These are phyloP conservation scores for Herpetomonas samuelpessoai DNA, from an alignment of 208 protist species.

Conservation along the genomic window DNA sequence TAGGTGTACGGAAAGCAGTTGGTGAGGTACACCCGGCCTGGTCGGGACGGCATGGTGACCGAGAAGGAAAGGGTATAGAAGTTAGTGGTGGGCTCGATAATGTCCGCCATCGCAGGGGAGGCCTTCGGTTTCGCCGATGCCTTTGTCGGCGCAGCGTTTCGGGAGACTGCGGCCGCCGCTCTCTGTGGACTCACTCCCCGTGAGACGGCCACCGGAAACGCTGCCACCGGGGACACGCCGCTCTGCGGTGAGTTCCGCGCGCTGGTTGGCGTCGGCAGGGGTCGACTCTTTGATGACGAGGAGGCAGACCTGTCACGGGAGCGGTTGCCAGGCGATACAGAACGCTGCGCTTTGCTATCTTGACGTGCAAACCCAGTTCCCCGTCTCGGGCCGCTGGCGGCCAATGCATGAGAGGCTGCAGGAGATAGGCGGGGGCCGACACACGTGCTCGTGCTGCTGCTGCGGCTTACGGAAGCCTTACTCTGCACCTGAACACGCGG, in stretches of 20 bases:
- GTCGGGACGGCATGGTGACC: slow-evolving; percentile 69
- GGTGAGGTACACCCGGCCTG: slow-evolving; percentile 89
- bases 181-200: neutral
- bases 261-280: neutral
- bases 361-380: no score
- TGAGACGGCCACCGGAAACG: neutral
- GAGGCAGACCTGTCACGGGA: neutral
- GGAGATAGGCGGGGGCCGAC: no score
- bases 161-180: neutral
- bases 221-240: no score
- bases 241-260: neutral
- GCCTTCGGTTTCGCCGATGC: neutral
- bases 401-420: no score
- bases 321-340: neutral
- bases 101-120: neutral
- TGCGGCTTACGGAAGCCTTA: no score
- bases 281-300: neutral
- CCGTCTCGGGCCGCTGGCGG: no score
- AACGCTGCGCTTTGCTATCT: neutral
- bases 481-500: no score
- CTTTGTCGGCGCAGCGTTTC: neutral
- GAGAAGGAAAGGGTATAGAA: slow-evolving; percentile 94
- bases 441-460: neutral
- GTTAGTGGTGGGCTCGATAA: neutral
- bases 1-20: slow-evolving; percentile 98